These are phyloP conservation scores for Piromyces sp. DNA, from an alignment of 192 early-diverging fungal species.

Conservation along the genomic window DNA sequence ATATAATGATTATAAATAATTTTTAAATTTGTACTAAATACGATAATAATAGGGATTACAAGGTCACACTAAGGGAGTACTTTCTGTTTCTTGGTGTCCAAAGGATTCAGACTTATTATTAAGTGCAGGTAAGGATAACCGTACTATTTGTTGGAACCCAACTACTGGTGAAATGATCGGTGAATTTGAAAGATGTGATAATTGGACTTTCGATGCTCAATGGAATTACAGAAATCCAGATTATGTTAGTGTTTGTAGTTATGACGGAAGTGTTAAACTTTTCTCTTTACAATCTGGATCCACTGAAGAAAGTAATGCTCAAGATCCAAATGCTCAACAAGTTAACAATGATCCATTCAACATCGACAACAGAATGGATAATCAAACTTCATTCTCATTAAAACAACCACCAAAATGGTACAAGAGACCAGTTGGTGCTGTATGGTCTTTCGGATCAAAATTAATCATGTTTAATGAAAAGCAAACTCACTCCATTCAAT, in stretches of 20 bases:
- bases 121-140: constrained; percentile 88
- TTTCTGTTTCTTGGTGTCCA: constrained; percentile 86
- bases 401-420: constrained; percentile 91
- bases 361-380: constrained; percentile 4
- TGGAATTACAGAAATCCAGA: constrained; percentile 94
- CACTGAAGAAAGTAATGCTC: background rate
- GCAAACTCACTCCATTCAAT: constrained; percentile 3
- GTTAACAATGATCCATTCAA: constrained; percentile 9
- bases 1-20: too few species aligned
- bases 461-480: constrained; percentile 55
- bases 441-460: constrained; percentile 83
- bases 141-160: constrained; percentile 89
- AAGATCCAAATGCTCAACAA: background rate
- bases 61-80: constrained; percentile 79
- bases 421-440: constrained; percentile 62
- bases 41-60: constrained; percentile 41
- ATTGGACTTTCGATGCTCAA: constrained; percentile 93
- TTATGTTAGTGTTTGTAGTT: constrained; percentile 66
- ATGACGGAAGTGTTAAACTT: constrained; percentile 59
- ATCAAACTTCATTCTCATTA: constrained; percentile 34
- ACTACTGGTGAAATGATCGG: constrained; percentile 63
- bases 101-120: constrained; percentile 84
- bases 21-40: too few species aligned
- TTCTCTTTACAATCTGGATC: constrained; percentile 1
- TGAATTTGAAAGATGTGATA: constrained; percentile 63